phyloP scores from a whole-genome alignment of 2,329 filamentous ascomycete species.

The Colletotrichum sp. region DNA sequence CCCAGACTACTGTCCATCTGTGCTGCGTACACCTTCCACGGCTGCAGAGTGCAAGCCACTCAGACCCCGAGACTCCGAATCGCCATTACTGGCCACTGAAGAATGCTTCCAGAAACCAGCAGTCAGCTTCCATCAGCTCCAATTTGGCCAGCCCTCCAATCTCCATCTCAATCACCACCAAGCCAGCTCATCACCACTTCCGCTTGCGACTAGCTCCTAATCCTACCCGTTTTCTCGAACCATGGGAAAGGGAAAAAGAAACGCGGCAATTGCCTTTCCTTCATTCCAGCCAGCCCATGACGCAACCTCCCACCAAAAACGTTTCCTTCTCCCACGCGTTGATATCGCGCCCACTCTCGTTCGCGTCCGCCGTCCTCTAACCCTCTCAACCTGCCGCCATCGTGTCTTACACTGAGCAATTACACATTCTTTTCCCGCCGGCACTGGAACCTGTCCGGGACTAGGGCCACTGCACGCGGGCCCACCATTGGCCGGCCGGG shows the following conservation, averaged over 20 bases:
- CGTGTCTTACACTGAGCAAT: slow-evolving; percentile 13
- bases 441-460: background rate
- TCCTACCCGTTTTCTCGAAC: background rate
- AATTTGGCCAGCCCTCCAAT: background rate
- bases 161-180: background rate
- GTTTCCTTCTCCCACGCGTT: background rate
- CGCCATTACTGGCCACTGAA: background rate
- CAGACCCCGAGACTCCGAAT: background rate
- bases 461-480: background rate
- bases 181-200: background rate
- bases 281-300: background rate
- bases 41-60: background rate
- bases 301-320: background rate
- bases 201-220: background rate
- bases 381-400: background rate
- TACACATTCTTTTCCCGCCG: slow-evolving; percentile 8
- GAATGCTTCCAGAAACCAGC: slow-evolving; percentile 7
- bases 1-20: background rate
- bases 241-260: background rate
- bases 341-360: background rate
- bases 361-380: background rate
- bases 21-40: background rate
- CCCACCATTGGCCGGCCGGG: slow-evolving; percentile 10
- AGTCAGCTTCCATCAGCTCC: background rate
- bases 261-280: background rate